These are phyloP conservation scores for Fusarium compactum DNA, from an alignment of 2,329 filamentous ascomycete genomes.

Conservation along the genomic window DNA sequence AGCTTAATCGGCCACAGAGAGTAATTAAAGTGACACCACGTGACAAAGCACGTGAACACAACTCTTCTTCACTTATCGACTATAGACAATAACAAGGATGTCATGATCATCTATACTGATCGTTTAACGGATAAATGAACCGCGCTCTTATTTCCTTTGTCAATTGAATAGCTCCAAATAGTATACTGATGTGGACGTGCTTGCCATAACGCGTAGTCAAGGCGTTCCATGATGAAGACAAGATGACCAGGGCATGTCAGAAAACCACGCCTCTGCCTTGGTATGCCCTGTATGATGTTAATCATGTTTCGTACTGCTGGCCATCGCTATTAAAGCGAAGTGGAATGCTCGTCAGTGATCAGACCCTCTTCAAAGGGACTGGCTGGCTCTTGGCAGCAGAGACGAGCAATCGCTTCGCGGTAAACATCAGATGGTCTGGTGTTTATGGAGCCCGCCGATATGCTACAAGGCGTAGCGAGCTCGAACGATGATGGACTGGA, in stretches of 20 bases:
- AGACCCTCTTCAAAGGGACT: conserved; percentile 3
- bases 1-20: not conserved
- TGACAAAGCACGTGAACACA: conserved; percentile 13
- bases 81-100: not conserved
- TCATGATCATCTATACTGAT: not conserved
- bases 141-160: not conserved
- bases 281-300: conserved; percentile 22
- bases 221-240: conserved; percentile 18
- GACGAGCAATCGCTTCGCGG: conserved; percentile 13
- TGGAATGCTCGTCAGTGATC: conserved; percentile 1
- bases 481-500: conserved; percentile 39
- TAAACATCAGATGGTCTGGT: conserved; percentile 34
- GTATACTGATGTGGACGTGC: not conserved
- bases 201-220: conserved; percentile 20
- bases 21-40: not conserved
- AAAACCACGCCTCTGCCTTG: conserved; percentile 26
- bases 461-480: conserved; percentile 18
- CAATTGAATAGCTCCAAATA: not conserved
- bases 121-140: not conserved
- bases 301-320: conserved; percentile 3
- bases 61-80: not conserved
- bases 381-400: conserved; percentile 1
- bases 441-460: conserved; percentile 29
- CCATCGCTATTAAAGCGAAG: not conserved
- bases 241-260: conserved; percentile 21